Evolutionary conservation across 2,329 filamentous ascomycete species (phyloP), one percentile per base, ranked within the genome.

Genomic region (Sordariomycetes sp.): DNA sequence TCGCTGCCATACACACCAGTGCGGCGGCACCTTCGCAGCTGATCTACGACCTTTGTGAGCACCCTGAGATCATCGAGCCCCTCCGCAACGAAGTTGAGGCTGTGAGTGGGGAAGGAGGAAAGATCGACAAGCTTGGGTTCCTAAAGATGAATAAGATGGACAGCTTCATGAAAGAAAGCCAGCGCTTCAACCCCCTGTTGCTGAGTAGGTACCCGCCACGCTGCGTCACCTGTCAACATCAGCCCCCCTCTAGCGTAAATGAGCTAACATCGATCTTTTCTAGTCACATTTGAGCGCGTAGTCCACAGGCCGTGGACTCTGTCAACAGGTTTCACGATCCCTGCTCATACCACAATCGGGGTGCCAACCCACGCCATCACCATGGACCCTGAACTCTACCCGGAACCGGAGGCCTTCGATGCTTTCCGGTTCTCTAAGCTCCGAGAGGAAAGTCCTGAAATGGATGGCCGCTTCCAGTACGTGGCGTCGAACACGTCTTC

Each of bases 91-190:
- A 38, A 21, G 21, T 35, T 26, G 9, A 38, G 32, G 15, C 34
- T 21, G 30, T 37, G n/a, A 37, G 17, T 11, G 35, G 19, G 9
- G 58, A 61, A 12, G 51, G 53, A 6, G 52, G 49, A 5, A 58
- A 54, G 53, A n/a, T n/a, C n/a, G n/a, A n/a, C n/a, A n/a, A n/a
- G n/a, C n/a, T n/a, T n/a, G n/a, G n/a, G n/a, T n/a, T n/a, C n/a
- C n/a, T n/a, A n/a, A 38, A 47, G 35, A 60, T 58, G 40, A 53
- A 51, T 40, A 59, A 57, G 46, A 41, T 59, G 40, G 58, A 61
- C 44, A 57, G 53, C 38, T 61, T 61, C 42, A 56, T 61, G 40
- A 60, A 58, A 43, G 58, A 61, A 42, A 25, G 21, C 6, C 33
- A 35, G 26, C 33, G 25, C 4, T 15, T 35, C 8, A 35, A 35